Evolutionary conservation across 2,329 filamentous ascomycete species (phyloP), one percentile per base, ranked within the genome.

Genomic region (Drechslerella stenobrocha): DNA sequence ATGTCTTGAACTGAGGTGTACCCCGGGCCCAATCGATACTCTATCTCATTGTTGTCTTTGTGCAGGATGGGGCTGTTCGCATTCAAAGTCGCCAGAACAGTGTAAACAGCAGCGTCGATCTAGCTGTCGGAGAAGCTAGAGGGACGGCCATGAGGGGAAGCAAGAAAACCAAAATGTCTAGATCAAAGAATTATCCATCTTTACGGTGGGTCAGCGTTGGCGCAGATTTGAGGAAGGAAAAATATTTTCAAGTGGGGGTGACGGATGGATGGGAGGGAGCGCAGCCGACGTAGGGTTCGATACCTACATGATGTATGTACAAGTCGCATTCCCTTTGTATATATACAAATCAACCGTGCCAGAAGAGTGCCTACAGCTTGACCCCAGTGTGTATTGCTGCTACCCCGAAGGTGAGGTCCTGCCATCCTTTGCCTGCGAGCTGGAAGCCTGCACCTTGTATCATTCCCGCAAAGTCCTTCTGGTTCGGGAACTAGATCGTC

Each of bases 301-400:
- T 45, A 67, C 63, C 47, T 56, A 67, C 63, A 55, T n/a, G 60
- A 53, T 66, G 34, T 67, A 67, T 59, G 34, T 66, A 66, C 61
- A 66, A 45, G 34, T 32, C 37, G 42, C 40, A 40, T 52, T 44
- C 48, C 40, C 44, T 50, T 26, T 55, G 20, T 50, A 53, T 66
- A 66, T 67, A 47, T 67, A 67, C 63, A 69, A 59, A 50, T 64
- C 37, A 40, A 58, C 35, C 57, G 46, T 58, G 52, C 47, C 52
- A 52, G 35, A 47, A 52, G 23, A 42, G 48, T 8, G 42, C 55
- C 52, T 74, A 50, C 7, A 84, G 91, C 81, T 98, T 98, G 74
- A 98, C 87, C 6, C 92, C 93, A 80, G 91, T 96, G 76, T 98
- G 95, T 71, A 98, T 95, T 53, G 91, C 91, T 2, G 93, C 93